Base-by-base conservation (phyloP, 805 yeast genomes). In the Suhomyces xylopsoci region DNA sequence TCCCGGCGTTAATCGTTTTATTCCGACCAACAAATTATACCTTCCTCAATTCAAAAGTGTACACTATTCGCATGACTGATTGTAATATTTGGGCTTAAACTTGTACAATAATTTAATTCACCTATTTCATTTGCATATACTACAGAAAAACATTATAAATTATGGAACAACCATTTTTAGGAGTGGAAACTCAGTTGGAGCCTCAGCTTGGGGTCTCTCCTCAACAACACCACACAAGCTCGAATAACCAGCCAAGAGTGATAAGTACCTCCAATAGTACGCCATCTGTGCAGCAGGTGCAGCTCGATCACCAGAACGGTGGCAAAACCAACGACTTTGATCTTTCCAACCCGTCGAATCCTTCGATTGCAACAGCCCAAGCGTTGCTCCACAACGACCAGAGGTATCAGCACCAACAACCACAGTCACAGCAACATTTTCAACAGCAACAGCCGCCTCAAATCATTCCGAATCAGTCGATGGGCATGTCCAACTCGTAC, bases 391-490 rank as follows among this genome's bases (percentile, higher is more conserved):
- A 52, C 38, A 52, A 47, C 17, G 51, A 47, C 40, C 48, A 41
- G 19, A 58, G 54, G 14, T 51, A 30, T 47, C 56, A 51, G n/a
- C 51, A 30, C 25, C 54, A 28, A 17, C 54, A 45, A 19, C 48
- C 43, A 2, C 57, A 51, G 14, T 40, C 51, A 7, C 57, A 56
- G 34, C 58, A 58, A 9, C 52, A 55, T 20, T 49, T 47, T 19
- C 40, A 49, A 14, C 49, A 53, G 30, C 50, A 47, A 26, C 62
- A 56, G 26, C 45, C 48, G 7, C 56, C 51, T 14, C 60, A 58
- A 45, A 60, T 55, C 48, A 65, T 61, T 51, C 62, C 61, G 47
- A 69, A 59, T 26, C 58, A 44, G 49, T 52, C 30, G 28, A 28
- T 40, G 40, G 44, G 44, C 7, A 14, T 53, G 54, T 49, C 54